Conservation (phyloP, 2,329 filamentous ascomycete species). For the Ophiosphaerella korrae region DNA sequence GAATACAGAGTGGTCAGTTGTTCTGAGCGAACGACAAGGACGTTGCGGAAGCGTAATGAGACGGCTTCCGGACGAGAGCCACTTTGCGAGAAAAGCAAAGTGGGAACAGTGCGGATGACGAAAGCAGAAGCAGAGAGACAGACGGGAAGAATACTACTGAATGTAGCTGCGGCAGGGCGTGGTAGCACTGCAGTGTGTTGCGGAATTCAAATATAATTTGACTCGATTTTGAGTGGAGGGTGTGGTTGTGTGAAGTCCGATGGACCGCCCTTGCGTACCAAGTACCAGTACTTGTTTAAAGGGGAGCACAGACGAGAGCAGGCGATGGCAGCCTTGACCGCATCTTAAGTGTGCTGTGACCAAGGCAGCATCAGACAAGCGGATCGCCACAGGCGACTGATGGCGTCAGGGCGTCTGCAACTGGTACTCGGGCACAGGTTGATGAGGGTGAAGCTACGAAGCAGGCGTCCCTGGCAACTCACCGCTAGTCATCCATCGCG, state of each 20-base stretch:
- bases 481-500: conserved; percentile 32
- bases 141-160: conserved; percentile 36
- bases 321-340: conserved; percentile 31
- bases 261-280: conserved; percentile 41
- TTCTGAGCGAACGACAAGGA: conserved; percentile 34
- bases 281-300: conserved; percentile 29
- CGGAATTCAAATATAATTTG: conserved; percentile 39
- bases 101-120: conserved; percentile 28
- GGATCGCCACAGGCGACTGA: conserved; percentile 34
- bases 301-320: conserved; percentile 25
- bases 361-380: conserved; percentile 24
- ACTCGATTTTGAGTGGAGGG: conserved; percentile 32
- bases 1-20: conserved; percentile 39
- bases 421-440: conserved; percentile 13
- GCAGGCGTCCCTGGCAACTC: conserved; percentile 35
- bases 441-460: conserved; percentile 35
- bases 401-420: conserved; percentile 26
- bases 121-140: conserved; percentile 39
- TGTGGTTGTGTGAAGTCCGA: conserved; percentile 27
- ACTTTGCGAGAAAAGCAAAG: conserved; percentile 44
- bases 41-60: conserved; percentile 42
- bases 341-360: conserved; percentile 30
- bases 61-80: conserved; percentile 35
- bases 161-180: conserved; percentile 28
- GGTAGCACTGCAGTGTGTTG: conserved; percentile 34